Conservation (phyloP, 495 filamentous ascomycete species). For the Aspergillus egyptiacus region DNA sequence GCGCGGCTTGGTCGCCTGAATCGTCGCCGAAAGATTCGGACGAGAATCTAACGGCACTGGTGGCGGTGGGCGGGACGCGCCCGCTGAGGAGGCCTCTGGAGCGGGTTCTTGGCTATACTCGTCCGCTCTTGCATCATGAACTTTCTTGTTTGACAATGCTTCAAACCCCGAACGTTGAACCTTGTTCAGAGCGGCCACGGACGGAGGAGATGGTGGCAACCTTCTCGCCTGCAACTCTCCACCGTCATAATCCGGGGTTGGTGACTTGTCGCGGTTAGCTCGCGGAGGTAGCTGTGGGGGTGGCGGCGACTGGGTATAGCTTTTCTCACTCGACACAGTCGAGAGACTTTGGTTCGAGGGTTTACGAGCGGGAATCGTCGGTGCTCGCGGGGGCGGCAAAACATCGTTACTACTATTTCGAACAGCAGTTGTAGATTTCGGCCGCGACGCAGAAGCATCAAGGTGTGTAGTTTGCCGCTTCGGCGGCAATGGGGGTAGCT, state of each 20-base stretch:
- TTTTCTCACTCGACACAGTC: conserved; percentile 8
- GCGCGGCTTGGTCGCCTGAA: conserved; percentile 51
- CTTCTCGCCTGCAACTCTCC: conserved; percentile 22
- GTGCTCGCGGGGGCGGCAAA: conserved; percentile 14
- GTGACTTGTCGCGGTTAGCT: conserved; percentile 18
- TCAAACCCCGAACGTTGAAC: conserved; percentile 36
- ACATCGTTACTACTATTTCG: conserved; percentile 19
- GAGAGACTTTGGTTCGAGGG: conserved; percentile 13
- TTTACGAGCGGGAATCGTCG: conserved; percentile 16
- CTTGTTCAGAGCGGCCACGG: conserved; percentile 25
- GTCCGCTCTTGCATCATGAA: conserved; percentile 12
- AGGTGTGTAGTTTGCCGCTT: conserved; percentile 25
- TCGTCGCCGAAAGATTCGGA: conserved; percentile 52
- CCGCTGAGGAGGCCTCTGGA: conserved; percentile 15
- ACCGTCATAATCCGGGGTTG: conserved; percentile 7
- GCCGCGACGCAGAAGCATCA: conserved; percentile 20
- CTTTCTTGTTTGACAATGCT: conserved; percentile 31
- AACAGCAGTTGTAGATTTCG: conserved; percentile 19
- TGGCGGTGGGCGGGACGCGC: conserved; percentile 50
- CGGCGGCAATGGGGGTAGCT: conserved; percentile 42
- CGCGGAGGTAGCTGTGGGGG: conserved; percentile 32
- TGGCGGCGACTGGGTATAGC: conserved; percentile 6
- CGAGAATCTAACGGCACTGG: conserved; percentile 52
- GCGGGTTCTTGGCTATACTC: conserved; percentile 10
- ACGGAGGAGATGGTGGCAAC: conserved; percentile 33